Evolutionary conservation across 2,329 filamentous ascomycete genomes (phyloP), one percentile per base, ranked within the genome.

Genomic region (Ustulina deusta): DNA sequence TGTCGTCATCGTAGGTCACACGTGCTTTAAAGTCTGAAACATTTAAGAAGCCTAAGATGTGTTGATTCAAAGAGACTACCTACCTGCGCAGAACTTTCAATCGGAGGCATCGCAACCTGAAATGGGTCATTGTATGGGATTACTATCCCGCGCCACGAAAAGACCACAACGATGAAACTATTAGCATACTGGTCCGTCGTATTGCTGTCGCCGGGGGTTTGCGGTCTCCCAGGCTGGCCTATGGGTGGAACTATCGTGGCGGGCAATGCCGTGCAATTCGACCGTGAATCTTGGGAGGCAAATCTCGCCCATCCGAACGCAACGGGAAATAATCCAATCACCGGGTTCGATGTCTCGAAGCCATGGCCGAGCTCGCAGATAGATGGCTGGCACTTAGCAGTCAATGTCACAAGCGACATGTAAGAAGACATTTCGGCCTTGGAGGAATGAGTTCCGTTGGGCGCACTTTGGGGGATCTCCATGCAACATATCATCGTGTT

Each of bases 281-380:
- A 72, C 55, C 66, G 73, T 34, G 46, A 51, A 10, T 67, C 72
- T 0, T 76, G 74, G 75, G 73, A 76, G 32, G 46, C 68, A 13
- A 79, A 83, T 81, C 86, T 89, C 82, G 77, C 84, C 75, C 22
- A 61, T n/a, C 69, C 71, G 1, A 70, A 71, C 40, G 71, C 71
- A 1, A 70, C 69, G 20, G 70, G 72, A 44, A 25, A 58, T 15
- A 63, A 71, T 34, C 32, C 71, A 3, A 61, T 76, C 7, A 63
- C 65, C 13, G 75, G 73, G 1, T 74, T 71, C 27, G 69, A 71
- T 25, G 68, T 69, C 42, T 72, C 64, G 81, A 84, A 65, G 80
- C 85, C 55, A 78, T 89, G 57, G 79, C 90, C 61, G 78, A 83
- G 49, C 81, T 83, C 38, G 83, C 83, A 22, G 78, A 82, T 64